These are phyloP conservation scores for Colletotrichum spinosum DNA, from an alignment of 2,329 filamentous ascomycete genomes.

Conservation along the genomic window DNA sequence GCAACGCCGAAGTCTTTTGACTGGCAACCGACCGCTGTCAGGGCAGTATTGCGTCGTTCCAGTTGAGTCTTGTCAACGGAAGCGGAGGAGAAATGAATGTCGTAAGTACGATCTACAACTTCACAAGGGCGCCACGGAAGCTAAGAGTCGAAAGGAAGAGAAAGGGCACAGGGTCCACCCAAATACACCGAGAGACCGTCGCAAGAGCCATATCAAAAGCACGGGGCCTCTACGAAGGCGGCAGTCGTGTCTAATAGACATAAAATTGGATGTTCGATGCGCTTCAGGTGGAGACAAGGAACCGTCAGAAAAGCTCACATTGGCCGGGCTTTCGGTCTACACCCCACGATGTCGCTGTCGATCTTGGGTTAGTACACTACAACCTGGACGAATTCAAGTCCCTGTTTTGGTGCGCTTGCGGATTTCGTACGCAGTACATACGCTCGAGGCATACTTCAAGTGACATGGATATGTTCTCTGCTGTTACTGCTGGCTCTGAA, in stretches of 20 bases:
- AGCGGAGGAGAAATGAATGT: slow-evolving; percentile 4
- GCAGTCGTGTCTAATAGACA: slow-evolving; percentile 43
- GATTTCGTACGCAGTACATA: slow-evolving; percentile 28
- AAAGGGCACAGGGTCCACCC: slow-evolving; percentile 8
- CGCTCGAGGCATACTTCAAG: slow-evolving; percentile 26
- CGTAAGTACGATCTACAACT: background rate
- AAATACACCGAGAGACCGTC: slow-evolving; percentile 13
- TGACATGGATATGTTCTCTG: slow-evolving; percentile 36
- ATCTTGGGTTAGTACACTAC: slow-evolving; percentile 42
- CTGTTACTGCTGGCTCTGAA: slow-evolving; percentile 27
- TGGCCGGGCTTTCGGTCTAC: slow-evolving; percentile 43
- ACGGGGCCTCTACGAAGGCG: slow-evolving; percentile 36
- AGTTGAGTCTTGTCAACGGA: background rate
- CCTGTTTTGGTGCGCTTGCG: slow-evolving; percentile 23
- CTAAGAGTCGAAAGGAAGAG: too few species aligned
- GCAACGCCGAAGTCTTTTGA: background rate
- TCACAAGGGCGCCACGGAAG: too few species aligned
- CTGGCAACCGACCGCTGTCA: background rate
- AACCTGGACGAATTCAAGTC: slow-evolving; percentile 13
- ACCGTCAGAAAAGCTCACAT: slow-evolving; percentile 44
- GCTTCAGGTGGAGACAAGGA: slow-evolving; percentile 44
- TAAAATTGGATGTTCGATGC: slow-evolving; percentile 44
- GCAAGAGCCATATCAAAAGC: slow-evolving; percentile 29
- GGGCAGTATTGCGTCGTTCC: background rate
- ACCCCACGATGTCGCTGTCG: slow-evolving; percentile 50